phyloP scores from a whole-genome alignment of 495 filamentous ascomycete species.

The Jackrogersella multiformis region DNA sequence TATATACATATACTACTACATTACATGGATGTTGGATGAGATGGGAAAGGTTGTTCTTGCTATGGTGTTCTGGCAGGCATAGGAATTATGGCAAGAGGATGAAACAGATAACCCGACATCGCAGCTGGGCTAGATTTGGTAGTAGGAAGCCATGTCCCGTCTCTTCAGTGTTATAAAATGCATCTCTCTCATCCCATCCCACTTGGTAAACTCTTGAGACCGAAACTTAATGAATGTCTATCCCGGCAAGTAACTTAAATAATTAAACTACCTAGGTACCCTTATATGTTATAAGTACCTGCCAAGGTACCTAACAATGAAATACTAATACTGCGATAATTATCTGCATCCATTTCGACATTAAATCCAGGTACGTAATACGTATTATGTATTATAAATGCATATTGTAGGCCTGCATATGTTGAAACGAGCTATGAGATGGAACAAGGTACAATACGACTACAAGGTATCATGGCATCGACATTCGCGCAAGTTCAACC shows the following conservation, averaged over 20 bases:
- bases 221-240: no score
- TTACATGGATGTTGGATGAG: no score
- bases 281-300: no score
- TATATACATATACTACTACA: no score
- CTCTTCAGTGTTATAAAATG: not conserved
- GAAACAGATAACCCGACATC: constrained; percentile 2
- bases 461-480: constrained; percentile 5
- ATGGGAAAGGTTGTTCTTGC: no score
- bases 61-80: no score
- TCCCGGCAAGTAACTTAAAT: no score
- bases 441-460: constrained; percentile 14
- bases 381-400: not conserved
- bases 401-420: not conserved
- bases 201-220: not conserved
- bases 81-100: not conserved
- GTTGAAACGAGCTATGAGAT: constrained; percentile 10
- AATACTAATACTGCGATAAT: not conserved
- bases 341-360: not conserved
- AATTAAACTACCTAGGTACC: no score
- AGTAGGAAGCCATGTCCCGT: not conserved
- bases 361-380: not conserved
- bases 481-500: not conserved
- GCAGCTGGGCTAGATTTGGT: not conserved
- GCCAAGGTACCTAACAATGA: no score
- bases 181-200: no score